phyloP scores from a whole-genome alignment of 2,329 filamentous ascomycete genomes.

The Aspergillus flavus region DNA sequence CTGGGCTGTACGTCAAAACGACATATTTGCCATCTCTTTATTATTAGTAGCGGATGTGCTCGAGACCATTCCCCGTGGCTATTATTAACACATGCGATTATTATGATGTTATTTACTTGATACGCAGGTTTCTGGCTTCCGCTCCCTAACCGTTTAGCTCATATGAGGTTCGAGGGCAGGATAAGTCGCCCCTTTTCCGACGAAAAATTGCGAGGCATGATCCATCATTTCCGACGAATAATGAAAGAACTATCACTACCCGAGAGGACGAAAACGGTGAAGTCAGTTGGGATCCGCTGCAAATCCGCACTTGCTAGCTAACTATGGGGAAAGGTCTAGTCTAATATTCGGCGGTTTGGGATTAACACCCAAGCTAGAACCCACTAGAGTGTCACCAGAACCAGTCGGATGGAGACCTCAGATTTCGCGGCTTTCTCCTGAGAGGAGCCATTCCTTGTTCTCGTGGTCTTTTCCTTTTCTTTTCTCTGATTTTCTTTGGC shows the following conservation, averaged over 20 bases:
- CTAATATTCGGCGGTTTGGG: slow-evolving; percentile 19
- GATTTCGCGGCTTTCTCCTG: slow-evolving; percentile 17
- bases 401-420: slow-evolving; percentile 28
- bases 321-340: slow-evolving; percentile 14
- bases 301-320: slow-evolving; percentile 14
- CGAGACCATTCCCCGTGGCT: slow-evolving; percentile 9
- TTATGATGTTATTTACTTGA: slow-evolving; percentile 18
- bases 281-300: slow-evolving; percentile 16
- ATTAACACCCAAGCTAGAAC: slow-evolving; percentile 33
- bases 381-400: slow-evolving; percentile 36
- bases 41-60: slow-evolving; percentile 7
- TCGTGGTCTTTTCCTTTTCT: background rate
- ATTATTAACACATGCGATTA: slow-evolving; percentile 13
- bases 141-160: slow-evolving; percentile 4
- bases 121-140: slow-evolving; percentile 13
- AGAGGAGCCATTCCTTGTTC: background rate
- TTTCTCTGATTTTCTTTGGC: background rate
- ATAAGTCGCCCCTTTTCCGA: slow-evolving; percentile 9
- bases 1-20: background rate
- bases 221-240: slow-evolving; percentile 17
- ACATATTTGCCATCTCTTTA: background rate
- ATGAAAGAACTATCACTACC: slow-evolving; percentile 1
- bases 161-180: background rate
- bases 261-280: slow-evolving; percentile 5
- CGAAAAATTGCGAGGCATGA: slow-evolving; percentile 8